Percentiles rank a stretch among this genome's conserved stretches.
Evolutionary conservation across 495 filamentous ascomycete genomes (phyloP).

Genomic region (Lindgomyces ingoldianus): DNA sequence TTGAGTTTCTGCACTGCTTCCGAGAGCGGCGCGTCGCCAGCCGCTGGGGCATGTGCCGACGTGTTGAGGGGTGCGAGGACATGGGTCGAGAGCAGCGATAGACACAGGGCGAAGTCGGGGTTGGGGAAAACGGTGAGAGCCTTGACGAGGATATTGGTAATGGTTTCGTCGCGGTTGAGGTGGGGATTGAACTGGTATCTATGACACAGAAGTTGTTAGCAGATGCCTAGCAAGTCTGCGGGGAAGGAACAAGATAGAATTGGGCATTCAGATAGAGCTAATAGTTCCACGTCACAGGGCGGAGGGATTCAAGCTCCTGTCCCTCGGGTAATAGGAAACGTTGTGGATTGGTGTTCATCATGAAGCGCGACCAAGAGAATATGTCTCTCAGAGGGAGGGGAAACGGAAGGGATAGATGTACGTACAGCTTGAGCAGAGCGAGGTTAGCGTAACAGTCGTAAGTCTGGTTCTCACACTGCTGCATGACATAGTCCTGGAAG

Average conservation of each 20-base stretch:
- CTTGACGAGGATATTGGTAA: constrained; percentile 98
- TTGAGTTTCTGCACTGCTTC: constrained; percentile 91
- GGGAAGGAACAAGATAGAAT: constrained; percentile 4
- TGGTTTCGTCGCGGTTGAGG: constrained; percentile 91
- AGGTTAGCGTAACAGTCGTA: constrained; percentile 96
- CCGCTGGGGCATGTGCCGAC: constrained; percentile 45
- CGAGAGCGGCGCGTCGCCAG: constrained; percentile 59
- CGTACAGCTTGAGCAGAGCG: constrained; percentile 96
- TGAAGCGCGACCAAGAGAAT: too few species aligned
- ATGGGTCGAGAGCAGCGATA: constrained; percentile 84
- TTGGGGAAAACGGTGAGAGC: constrained; percentile 95
- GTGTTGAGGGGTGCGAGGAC: constrained; percentile 59
- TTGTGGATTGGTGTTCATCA: constrained; percentile 73
- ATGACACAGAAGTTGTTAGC: constrained; percentile 21
- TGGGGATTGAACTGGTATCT: constrained; percentile 99
- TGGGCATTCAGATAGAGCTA: constrained; percentile 64
- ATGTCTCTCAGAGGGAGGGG: not conserved
- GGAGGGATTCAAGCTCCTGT: constrained; percentile 53
- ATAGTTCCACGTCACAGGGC: constrained; percentile 57
- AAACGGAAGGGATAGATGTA: constrained; percentile 40
- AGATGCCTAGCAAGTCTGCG: not conserved
- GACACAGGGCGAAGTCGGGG: constrained; percentile 89
- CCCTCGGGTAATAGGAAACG: constrained; percentile 99
- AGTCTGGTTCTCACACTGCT: constrained; percentile 92
- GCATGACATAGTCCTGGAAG: constrained; percentile 91